Evolutionary conservation across 306 rosid species (phyloP).

Genomic region (Parietaria judaica): DNA sequence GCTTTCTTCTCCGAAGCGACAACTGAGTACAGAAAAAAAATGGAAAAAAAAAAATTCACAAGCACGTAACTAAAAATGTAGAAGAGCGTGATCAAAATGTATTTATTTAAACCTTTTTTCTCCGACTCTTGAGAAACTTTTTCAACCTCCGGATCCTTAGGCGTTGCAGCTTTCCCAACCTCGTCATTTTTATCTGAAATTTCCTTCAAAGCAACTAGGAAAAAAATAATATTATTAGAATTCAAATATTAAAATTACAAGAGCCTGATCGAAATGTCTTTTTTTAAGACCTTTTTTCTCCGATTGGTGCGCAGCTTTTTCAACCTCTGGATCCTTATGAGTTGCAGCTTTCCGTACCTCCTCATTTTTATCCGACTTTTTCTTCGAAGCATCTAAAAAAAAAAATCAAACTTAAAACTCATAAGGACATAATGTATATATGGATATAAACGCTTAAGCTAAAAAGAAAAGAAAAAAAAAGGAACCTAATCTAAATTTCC

Average conservation of each 20-base stretch:
- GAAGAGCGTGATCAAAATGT: background rate
- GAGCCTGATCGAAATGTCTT: background rate
- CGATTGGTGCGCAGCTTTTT: slow-evolving; percentile 40
- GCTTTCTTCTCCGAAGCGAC: slow-evolving; percentile 14
- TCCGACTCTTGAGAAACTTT: slow-evolving; percentile 43
- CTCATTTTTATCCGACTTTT: too few relatives aligned
- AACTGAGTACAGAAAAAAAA: slow-evolving; percentile 16
- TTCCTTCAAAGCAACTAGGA: slow-evolving; percentile 11
- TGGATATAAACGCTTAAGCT: too few relatives aligned
- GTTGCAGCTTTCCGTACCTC: slow-evolving; percentile 31
- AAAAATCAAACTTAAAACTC: too few relatives aligned
- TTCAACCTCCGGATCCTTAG: slow-evolving; percentile 38
- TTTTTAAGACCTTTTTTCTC: slow-evolving; percentile 52
- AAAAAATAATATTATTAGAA: slow-evolving; percentile 9
- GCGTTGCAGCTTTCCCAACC: slow-evolving; percentile 38
- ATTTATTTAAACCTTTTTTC: slow-evolving; percentile 43
- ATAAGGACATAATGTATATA: too few relatives aligned
- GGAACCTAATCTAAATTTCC: too few relatives aligned
- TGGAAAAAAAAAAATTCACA: slow-evolving; percentile 12
- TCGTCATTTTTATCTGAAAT: slow-evolving; percentile 40
- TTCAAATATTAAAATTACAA: background rate
- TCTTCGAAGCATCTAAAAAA: too few relatives aligned
- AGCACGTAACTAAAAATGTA: slow-evolving; percentile 6
- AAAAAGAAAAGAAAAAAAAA: too few relatives aligned
- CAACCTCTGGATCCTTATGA: slow-evolving; percentile 40